Conservation (phyloP, 352 stramenopile species). For the Phytophthora agathidicida region DNA sequence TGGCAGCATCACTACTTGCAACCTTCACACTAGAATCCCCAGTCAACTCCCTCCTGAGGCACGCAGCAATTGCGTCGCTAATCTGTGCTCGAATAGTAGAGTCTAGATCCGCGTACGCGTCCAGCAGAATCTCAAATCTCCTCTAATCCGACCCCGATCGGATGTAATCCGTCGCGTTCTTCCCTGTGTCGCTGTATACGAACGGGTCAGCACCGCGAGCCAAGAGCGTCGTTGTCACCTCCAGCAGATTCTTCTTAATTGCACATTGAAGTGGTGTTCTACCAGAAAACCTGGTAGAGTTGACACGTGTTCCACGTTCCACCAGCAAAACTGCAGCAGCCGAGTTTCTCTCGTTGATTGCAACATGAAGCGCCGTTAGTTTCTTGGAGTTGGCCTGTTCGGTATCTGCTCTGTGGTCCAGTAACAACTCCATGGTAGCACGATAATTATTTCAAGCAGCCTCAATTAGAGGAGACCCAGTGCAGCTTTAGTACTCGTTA, state of each 20-base stretch:
- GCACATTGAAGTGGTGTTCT: constrained; percentile 12
- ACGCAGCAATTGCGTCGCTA: not conserved
- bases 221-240: not conserved
- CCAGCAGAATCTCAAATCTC: not conserved
- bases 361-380: constrained; percentile 1
- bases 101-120: not conserved
- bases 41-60: not conserved
- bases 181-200: not conserved
- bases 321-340: not conserved
- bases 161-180: constrained; percentile 1
- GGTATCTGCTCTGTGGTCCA: constrained; percentile 16
- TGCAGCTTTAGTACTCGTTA: constrained; percentile 14
- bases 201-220: not conserved
- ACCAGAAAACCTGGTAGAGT: not conserved
- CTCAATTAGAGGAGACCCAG: constrained; percentile 12
- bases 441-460: constrained; percentile 5
- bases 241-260: not conserved
- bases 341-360: not conserved
- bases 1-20: not conserved
- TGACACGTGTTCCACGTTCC: constrained; percentile 1
- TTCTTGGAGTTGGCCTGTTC: not conserved
- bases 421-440: constrained; percentile 18
- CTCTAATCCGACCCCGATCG: not conserved
- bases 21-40: not conserved
- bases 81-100: not conserved